Conservation (phyloP, 768 basidiomycete species). For the Pisolithus microcarpus region DNA sequence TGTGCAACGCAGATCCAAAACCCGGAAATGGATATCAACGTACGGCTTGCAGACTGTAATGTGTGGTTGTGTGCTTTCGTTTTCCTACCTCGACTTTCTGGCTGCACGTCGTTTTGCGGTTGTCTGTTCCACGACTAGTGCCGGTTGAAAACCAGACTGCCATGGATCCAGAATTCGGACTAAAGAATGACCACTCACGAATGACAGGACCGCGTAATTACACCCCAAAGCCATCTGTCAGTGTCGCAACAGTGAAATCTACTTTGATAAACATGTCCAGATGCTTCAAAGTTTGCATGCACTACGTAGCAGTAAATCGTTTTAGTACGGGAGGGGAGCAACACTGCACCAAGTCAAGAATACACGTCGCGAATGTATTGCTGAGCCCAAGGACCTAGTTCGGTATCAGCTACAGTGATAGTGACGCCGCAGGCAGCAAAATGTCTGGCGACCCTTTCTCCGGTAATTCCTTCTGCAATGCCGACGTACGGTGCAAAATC, state of each 20-base stretch:
- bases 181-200: too few relatives aligned
- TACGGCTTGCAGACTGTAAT: slow-evolving; percentile 52
- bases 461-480: too few relatives aligned
- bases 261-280: slow-evolving; percentile 22
- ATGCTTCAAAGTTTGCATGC: slow-evolving; percentile 7
- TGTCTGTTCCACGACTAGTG: slow-evolving; percentile 93
- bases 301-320: background rate
- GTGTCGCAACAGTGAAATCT: slow-evolving; percentile 6
- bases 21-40: slow-evolving; percentile 22
- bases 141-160: too few relatives aligned
- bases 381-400: slow-evolving; percentile 35
- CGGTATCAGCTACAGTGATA: slow-evolving; percentile 31
- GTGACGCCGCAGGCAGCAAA: too few relatives aligned
- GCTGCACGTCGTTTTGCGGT: slow-evolving; percentile 57
- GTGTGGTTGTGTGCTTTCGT: background rate
- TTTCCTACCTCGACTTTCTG: background rate
- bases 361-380: slow-evolving; percentile 27
- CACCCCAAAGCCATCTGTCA: too few relatives aligned
- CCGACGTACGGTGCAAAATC: too few relatives aligned
- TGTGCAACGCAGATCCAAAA: slow-evolving; percentile 54
- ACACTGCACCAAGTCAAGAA: slow-evolving; percentile 12
- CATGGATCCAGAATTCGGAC: too few relatives aligned
- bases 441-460: too few relatives aligned
- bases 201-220: too few relatives aligned
- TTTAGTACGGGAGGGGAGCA: background rate